Evolutionary conservation across 1,284 basidiomycete species (phyloP).

Genomic region (Neonothopanus nambi): DNA sequence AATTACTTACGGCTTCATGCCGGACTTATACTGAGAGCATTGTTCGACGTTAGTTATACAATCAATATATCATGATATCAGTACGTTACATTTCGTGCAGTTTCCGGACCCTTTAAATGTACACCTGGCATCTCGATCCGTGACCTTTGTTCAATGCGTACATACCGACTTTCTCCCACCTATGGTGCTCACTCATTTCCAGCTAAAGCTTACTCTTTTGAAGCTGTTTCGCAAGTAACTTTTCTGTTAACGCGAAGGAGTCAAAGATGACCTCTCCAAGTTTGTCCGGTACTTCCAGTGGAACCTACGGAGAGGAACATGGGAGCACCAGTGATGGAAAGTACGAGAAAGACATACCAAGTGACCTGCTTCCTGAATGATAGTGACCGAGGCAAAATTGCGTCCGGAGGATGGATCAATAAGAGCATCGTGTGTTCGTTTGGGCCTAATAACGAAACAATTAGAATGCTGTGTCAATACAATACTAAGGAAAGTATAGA

Average conservation of each 20-base stretch:
- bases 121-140: too few species aligned
- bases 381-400: constrained; percentile 39
- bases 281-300: constrained; percentile 22
- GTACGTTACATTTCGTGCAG: too few species aligned
- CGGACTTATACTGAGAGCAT: too few species aligned
- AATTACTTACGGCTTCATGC: too few species aligned
- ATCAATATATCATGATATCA: too few species aligned
- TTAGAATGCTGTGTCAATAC: constrained; percentile 9
- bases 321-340: background rate
- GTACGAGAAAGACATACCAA: constrained; percentile 34
- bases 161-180: too few species aligned
- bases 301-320: constrained; percentile 16
- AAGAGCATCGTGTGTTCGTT: constrained; percentile 44
- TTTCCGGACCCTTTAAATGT: too few species aligned
- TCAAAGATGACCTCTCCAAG: constrained; percentile 19
- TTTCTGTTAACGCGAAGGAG: background rate
- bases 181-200: too few species aligned
- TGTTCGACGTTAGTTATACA: too few species aligned
- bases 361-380: constrained; percentile 46
- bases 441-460: constrained; percentile 34
- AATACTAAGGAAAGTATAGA: background rate
- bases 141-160: too few species aligned
- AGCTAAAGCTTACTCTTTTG: too few species aligned
- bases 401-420: constrained; percentile 44
- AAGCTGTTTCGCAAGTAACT: too few species aligned